phyloP scores from a whole-genome alignment of 768 basidiomycete genomes.

The Exsudoporus frostii region DNA sequence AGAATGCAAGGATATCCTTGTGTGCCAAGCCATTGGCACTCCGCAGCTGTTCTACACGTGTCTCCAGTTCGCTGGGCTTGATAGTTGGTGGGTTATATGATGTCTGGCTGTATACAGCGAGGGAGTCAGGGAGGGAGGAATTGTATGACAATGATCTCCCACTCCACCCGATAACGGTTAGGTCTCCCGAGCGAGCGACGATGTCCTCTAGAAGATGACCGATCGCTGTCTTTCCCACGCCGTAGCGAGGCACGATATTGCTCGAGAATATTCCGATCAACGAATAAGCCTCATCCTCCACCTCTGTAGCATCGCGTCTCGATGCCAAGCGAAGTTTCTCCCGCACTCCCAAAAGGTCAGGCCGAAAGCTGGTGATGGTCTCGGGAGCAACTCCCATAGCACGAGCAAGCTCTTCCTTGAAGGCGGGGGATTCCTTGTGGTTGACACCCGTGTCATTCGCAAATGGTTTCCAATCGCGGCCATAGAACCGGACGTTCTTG shows the following conservation, averaged over 20 bases:
- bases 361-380: neutral
- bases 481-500: no score
- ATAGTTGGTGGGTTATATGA: neutral
- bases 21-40: no score
- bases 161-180: neutral
- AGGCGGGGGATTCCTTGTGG: neutral
- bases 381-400: neutral
- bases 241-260: neutral
- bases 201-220: neutral
- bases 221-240: neutral
- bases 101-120: neutral
- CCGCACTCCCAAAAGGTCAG: neutral
- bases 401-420: neutral
- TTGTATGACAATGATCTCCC: neutral
- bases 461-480: neutral
- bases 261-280: neutral
- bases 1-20: neutral
- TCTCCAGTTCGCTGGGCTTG: neutral
- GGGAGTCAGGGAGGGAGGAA: neutral
- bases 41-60: neutral
- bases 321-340: neutral
- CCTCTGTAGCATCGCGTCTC: neutral
- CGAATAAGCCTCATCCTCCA: neutral
- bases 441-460: neutral
- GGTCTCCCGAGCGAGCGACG: neutral